These are phyloP conservation scores for Diaporthe eres DNA, from an alignment of 2,329 filamentous ascomycete genomes.

Conservation along the genomic window DNA sequence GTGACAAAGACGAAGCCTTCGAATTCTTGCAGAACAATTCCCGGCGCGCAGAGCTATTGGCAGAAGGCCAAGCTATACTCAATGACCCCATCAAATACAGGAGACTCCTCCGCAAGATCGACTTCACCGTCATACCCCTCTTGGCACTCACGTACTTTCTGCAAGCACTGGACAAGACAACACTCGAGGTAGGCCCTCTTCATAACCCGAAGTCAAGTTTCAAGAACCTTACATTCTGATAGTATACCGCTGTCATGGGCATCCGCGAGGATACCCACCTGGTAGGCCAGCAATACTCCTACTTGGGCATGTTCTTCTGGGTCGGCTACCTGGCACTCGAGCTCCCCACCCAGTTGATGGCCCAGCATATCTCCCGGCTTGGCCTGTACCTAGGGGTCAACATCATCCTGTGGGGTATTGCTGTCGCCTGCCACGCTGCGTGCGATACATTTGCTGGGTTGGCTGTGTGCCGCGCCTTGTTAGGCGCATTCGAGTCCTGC, in stretches of 20 bases:
- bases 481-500: conserved; percentile 47
- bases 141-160: conserved; percentile 8
- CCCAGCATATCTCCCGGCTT: conserved; percentile 51
- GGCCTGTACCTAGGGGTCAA: conserved; percentile 55
- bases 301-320: conserved; percentile 56
- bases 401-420: conserved; percentile 57
- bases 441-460: conserved; percentile 45
- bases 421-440: conserved; percentile 45
- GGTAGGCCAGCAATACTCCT: conserved; percentile 54
- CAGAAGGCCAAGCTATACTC: conserved; percentile 13
- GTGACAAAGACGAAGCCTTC: conserved; percentile 23
- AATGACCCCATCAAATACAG: not conserved
- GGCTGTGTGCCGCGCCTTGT: conserved; percentile 44
- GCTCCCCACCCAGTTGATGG: conserved; percentile 55
- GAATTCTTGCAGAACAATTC: conserved; percentile 5
- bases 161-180: conserved; percentile 18
- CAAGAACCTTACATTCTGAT: not conserved
- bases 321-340: conserved; percentile 58
- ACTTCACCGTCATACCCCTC: conserved; percentile 4
- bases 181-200: not conserved
- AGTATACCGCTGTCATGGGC: conserved; percentile 48
- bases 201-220: not conserved
- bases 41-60: not conserved
- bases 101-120: conserved; percentile 5
- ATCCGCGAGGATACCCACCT: conserved; percentile 50